Conservation (phyloP, 2,329 filamentous ascomycete genomes). For the Exophiala viscosa region DNA sequence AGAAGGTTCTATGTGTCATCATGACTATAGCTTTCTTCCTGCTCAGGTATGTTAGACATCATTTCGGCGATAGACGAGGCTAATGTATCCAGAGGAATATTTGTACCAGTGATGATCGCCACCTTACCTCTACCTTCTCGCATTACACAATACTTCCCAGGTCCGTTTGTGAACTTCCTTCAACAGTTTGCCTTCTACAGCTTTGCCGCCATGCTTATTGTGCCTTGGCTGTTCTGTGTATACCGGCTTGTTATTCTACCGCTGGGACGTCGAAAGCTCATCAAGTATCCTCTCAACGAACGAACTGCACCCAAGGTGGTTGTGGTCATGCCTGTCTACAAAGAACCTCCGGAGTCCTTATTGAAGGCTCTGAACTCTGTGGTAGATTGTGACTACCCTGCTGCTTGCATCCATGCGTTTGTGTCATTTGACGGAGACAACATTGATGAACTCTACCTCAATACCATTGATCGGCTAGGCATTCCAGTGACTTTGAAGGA, state of each 20-base stretch:
- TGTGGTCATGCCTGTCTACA: conserved; percentile 95
- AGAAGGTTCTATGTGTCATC: conserved; percentile 70
- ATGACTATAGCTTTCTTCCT: conserved; percentile 71
- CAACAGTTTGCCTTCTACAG: conserved; percentile 97
- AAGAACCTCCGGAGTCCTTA: conserved; percentile 79
- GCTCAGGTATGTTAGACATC: conserved; percentile 60
- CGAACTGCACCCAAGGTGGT: conserved; percentile 86
- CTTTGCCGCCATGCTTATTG: conserved; percentile 76
- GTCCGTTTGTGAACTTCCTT: conserved; percentile 63
- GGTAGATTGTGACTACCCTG: conserved; percentile 88
- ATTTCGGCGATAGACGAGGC: not conserved
- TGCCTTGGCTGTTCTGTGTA: conserved; percentile 90
- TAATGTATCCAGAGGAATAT: conserved; percentile 60
- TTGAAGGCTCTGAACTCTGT: conserved; percentile 86
- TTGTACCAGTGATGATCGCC: conserved; percentile 90
- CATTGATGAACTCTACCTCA: conserved; percentile 83
- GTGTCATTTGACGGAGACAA: conserved; percentile 90
- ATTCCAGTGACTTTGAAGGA: conserved; percentile 71
- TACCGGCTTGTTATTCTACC: conserved; percentile 87
- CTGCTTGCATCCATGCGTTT: conserved; percentile 89
- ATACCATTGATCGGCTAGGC: conserved; percentile 78
- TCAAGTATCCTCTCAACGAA: conserved; percentile 81
- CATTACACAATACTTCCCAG: conserved; percentile 70
- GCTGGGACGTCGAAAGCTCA: conserved; percentile 73
- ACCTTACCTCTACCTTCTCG: conserved; percentile 76